Conservation (phyloP, 1,284 basidiomycete genomes). For the Gymnopus androsaceus region DNA sequence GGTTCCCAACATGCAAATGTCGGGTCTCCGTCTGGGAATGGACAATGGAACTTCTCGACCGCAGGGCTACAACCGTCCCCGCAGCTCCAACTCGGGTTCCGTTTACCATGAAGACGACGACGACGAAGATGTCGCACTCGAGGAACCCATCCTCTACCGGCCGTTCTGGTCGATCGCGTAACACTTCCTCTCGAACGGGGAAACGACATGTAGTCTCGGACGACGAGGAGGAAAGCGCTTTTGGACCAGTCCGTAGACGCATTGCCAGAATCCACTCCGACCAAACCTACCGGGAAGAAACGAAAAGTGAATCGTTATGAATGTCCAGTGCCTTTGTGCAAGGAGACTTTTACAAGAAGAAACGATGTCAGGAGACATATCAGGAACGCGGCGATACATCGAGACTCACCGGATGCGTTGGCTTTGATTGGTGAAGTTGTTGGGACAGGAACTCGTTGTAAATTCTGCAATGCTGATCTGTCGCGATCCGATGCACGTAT, state of each 20-base stretch:
- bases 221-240: conserved; percentile 9
- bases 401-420: conserved; percentile 13
- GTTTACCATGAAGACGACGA: background rate
- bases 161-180: background rate
- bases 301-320: conserved; percentile 19
- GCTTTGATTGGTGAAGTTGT: conserved; percentile 8
- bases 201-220: conserved; percentile 13
- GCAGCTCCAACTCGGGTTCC: background rate
- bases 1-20: conserved; percentile 11
- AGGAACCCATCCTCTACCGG: background rate
- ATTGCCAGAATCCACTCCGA: background rate
- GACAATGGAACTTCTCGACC: background rate
- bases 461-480: conserved; percentile 21
- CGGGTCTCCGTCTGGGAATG: conserved; percentile 11
- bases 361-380: conserved; percentile 24
- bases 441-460: conserved; percentile 18
- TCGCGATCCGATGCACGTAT: conserved; percentile 23
- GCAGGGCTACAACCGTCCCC: background rate
- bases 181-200: background rate
- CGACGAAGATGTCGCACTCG: background rate
- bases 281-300: conserved; percentile 13
- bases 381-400: conserved; percentile 20
- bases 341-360: conserved; percentile 22
- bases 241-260: conserved; percentile 4
- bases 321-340: conserved; percentile 19